Evolutionary conservation across 345 rosid species (phyloP).

Genomic region (Dipteronia dyeriana): DNA sequence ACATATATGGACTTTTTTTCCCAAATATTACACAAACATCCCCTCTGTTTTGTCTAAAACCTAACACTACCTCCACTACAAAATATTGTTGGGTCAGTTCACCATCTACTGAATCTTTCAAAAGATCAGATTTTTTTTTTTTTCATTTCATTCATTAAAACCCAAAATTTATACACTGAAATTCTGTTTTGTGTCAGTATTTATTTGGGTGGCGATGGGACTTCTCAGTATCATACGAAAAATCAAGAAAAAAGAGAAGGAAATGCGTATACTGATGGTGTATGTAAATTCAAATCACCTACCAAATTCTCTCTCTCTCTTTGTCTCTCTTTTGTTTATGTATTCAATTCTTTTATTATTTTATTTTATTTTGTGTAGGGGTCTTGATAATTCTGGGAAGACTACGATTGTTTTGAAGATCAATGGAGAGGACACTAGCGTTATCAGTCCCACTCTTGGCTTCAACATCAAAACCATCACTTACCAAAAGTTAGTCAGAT

Average conservation of each 20-base stretch:
- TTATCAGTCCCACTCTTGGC: constrained; percentile 91
- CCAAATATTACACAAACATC: no score
- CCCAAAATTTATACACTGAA: background rate
- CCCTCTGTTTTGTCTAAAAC: no score
- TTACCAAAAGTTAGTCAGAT: constrained; percentile 66
- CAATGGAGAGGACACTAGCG: constrained; percentile 90
- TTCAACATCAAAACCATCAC: constrained; percentile 85
- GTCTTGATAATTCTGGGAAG: constrained; percentile 94
- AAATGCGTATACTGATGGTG: constrained; percentile 98
- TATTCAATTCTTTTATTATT: background rate
- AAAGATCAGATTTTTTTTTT: background rate
- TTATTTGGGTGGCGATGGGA: constrained; percentile 36
- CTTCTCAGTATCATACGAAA: constrained; percentile 74
- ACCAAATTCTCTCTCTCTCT: background rate
- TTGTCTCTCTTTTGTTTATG: background rate
- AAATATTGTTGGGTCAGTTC: no score
- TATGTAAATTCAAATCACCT: constrained; percentile 29
- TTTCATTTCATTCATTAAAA: background rate
- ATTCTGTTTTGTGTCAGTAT: background rate
- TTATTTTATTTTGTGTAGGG: constrained; percentile 39
- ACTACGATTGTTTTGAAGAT: constrained; percentile 91
- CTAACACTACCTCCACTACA: no score
- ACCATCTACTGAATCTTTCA: background rate
- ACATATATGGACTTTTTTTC: no score
- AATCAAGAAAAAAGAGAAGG: constrained; percentile 92